Conservation (phyloP, 257 asterid genomes). For the Primulina huaijiensis region DNA sequence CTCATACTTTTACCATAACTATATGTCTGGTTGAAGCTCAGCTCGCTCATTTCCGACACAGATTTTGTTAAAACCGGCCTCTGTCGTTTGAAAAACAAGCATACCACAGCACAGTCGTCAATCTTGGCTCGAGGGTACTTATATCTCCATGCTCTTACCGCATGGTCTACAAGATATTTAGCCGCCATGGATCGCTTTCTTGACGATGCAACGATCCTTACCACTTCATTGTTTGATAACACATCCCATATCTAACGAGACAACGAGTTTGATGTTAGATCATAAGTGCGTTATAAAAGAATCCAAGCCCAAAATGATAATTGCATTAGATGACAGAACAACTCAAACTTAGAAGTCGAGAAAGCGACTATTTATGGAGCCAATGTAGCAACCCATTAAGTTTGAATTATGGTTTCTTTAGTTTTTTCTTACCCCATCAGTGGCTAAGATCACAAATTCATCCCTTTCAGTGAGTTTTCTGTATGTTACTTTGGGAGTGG, state of each 20-base stretch:
- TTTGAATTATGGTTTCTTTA: neutral
- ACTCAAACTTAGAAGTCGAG: too few species aligned
- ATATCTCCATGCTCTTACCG: conserved; percentile 61
- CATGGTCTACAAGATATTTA: conserved; percentile 50
- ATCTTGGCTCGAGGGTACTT: conserved; percentile 63
- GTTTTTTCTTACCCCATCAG: conserved; percentile 74
- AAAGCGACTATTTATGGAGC: too few species aligned
- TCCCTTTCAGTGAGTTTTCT: conserved; percentile 57
- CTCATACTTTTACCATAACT: conserved; percentile 32
- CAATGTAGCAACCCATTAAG: too few species aligned
- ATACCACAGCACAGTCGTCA: conserved; percentile 71
- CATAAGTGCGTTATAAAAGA: neutral
- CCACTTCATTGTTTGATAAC: conserved; percentile 62
- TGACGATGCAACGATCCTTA: conserved; percentile 56
- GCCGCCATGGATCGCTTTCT: conserved; percentile 64
- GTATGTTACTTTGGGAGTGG: conserved; percentile 60
- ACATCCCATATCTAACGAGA: conserved; percentile 73
- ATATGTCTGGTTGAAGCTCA: conserved; percentile 36
- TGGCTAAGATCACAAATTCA: conserved; percentile 82
- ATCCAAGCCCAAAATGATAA: neutral
- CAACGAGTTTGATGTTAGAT: neutral
- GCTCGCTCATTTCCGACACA: conserved; percentile 38
- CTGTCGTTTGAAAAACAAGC: conserved; percentile 62
- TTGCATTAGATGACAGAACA: neutral
- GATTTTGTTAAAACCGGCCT: conserved; percentile 50